A percentile compares a stretch with the other conserved stretches of the same genome.
Conservation (phyloP, 2,329 filamentous ascomycete species). For the Amauroascus verrucosus region DNA sequence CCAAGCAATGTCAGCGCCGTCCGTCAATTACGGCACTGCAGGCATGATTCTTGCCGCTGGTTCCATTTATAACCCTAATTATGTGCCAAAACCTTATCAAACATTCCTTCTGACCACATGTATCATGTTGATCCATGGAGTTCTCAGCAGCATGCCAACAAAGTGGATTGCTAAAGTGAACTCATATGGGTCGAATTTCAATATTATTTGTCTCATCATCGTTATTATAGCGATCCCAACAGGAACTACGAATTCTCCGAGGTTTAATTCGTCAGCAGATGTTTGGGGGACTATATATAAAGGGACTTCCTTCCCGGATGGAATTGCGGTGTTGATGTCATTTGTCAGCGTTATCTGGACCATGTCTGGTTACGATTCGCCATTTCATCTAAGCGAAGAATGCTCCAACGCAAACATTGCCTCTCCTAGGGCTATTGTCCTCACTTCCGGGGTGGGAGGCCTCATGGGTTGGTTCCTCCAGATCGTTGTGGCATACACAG, state of each 20-base stretch:
- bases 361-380: conserved; percentile 56
- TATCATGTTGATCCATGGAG: conserved; percentile 57
- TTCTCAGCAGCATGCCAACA: conserved; percentile 61
- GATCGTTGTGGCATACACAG: conserved; percentile 61
- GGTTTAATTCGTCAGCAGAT: conserved; percentile 47
- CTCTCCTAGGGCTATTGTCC: conserved; percentile 59
- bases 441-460: conserved; percentile 57
- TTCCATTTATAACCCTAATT: conserved; percentile 58
- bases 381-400: conserved; percentile 65
- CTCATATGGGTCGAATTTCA: conserved; percentile 58
- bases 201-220: conserved; percentile 56
- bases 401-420: conserved; percentile 63
- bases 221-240: conserved; percentile 61
- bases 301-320: conserved; percentile 56
- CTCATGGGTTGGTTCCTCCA: conserved; percentile 64
- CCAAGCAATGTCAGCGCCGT: conserved; percentile 57
- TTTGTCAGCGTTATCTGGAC: conserved; percentile 64
- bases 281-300: conserved; percentile 59
- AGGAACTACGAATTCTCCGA: conserved; percentile 46
- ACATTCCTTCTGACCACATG: conserved; percentile 57
- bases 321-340: conserved; percentile 58
- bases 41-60: conserved; percentile 62
- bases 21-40: conserved; percentile 55
- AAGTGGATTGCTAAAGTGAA: conserved; percentile 61
- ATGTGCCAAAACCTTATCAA: conserved; percentile 55